Evolutionary conservation across 805 yeast species (phyloP), one percentile per base, ranked within the genome.

Genomic region (Torulaspora delbrueckii): DNA sequence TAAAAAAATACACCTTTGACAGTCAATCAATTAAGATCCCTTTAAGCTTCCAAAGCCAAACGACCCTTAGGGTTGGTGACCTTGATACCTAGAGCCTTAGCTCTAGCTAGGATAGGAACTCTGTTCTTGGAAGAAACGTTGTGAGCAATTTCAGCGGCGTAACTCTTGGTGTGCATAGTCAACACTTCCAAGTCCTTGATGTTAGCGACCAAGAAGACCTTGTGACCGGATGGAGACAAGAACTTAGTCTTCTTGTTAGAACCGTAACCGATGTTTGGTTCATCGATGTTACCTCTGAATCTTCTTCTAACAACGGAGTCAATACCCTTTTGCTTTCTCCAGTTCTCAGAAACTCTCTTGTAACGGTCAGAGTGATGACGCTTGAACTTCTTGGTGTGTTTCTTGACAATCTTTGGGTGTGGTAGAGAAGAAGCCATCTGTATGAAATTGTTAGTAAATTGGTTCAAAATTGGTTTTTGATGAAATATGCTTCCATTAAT

Each of bases 311-410:
- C 97, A 79, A 88, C 82, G 65, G 98, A 90, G 82, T 93, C 99
- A 74, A 93, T 93, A 93, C 99, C 99, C 87, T 93, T 93, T 80
- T 95, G 99, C 81, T 93, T 91, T 88, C 99, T 93, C 99, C 99
- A 95, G 84, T 83, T 84, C 79, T 88, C 97, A 70, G 87, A 78
- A 66, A 93, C 96, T 79, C 99, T 90, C 83, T 82, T 84, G 79
- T 89, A 91, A 79, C 96, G 88, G 85, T 93, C 99, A 76, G 96
- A 89, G 83, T 93, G 99, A 77, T 91, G 98, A 82, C 99, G 89
- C 91, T 90, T 95, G 86, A 93, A 93, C 84, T 85, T 86, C 83
- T 88, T 88, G 71, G 89, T 73, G 88, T 90, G 93, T 89, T 93
- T 93, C 91, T 93, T 95, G 76, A 91, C 97, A 78, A 93, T 93